Evolutionary conservation across 1,284 basidiomycete species (phyloP).

Genomic region (Pseudozyma thailandica): DNA sequence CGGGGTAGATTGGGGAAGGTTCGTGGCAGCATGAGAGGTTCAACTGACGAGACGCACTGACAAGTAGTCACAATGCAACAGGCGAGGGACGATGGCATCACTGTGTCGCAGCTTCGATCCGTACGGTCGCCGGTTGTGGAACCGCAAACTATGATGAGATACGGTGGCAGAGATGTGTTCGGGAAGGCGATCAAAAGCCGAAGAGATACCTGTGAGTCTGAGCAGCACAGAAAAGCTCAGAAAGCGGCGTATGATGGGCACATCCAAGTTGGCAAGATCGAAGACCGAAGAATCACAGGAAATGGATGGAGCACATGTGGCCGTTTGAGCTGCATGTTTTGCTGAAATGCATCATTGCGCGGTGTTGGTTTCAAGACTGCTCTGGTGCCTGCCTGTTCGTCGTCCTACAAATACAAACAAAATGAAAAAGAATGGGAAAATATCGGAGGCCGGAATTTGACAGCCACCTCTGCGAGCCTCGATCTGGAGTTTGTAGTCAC

Average conservation of each 20-base stretch:
- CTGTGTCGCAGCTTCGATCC: conserved; percentile 6
- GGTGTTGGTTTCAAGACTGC: not conserved
- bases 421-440: not conserved
- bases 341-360: conserved; percentile 13
- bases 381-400: not conserved
- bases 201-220: not conserved
- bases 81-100: conserved; percentile 24
- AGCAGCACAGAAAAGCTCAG: not conserved
- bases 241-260: conserved; percentile 2
- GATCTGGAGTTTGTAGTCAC: conserved; percentile 33
- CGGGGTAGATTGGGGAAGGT: not conserved
- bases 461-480: conserved; percentile 29
- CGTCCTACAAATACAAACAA: not conserved
- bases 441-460: conserved; percentile 16
- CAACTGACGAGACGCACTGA: not conserved
- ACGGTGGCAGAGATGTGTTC: too few relatives aligned
- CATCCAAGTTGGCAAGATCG: conserved; percentile 11
- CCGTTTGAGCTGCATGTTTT: not conserved
- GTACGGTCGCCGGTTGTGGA: conserved; percentile 4
- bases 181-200: not conserved
- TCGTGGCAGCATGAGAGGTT: too few relatives aligned
- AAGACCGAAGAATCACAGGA: not conserved
- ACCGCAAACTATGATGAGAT: conserved; percentile 4
- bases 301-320: not conserved
- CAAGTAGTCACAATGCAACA: not conserved